Evolutionary conservation across 352 stramenopile genomes (phyloP).

Genomic region (Phytophthora macrochlamydospora): DNA sequence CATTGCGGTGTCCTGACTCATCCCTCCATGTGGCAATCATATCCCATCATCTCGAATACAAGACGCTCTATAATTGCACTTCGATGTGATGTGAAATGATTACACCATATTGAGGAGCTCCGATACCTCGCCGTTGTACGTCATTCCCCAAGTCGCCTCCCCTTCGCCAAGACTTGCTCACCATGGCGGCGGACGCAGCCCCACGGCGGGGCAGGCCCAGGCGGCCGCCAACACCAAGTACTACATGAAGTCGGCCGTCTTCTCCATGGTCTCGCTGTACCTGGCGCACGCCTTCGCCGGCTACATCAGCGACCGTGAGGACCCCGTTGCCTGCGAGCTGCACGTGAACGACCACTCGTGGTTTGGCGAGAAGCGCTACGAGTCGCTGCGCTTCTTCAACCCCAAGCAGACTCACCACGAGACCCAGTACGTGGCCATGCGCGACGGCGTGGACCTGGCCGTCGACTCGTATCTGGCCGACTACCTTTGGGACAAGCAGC

Average conservation of each 20-base stretch:
- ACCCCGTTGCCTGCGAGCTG: conserved; percentile 55
- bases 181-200: conserved; percentile 40
- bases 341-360: conserved; percentile 83
- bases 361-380: conserved; percentile 63
- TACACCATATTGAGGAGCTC: conserved; percentile 2
- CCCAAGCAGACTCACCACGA: conserved; percentile 68
- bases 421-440: conserved; percentile 78
- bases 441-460: conserved; percentile 71
- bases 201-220: conserved; percentile 21
- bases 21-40: neutral
- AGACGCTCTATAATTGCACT: neutral
- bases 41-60: neutral
- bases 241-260: conserved; percentile 78
- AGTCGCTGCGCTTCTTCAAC: conserved; percentile 80
- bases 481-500: conserved; percentile 60
- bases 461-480: conserved; percentile 78
- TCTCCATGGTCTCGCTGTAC: conserved; percentile 78
- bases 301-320: conserved; percentile 68
- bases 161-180: conserved; percentile 9
- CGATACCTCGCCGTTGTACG: conserved; percentile 2
- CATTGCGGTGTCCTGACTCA: conserved; percentile 10
- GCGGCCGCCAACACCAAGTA: conserved; percentile 56
- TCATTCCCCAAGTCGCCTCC: conserved; percentile 33
- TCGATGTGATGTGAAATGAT: neutral
- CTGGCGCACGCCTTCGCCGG: conserved; percentile 57